Evolutionary conservation across 306 rosid species (phyloP).

Genomic region (Vigna reflexopilosa): DNA sequence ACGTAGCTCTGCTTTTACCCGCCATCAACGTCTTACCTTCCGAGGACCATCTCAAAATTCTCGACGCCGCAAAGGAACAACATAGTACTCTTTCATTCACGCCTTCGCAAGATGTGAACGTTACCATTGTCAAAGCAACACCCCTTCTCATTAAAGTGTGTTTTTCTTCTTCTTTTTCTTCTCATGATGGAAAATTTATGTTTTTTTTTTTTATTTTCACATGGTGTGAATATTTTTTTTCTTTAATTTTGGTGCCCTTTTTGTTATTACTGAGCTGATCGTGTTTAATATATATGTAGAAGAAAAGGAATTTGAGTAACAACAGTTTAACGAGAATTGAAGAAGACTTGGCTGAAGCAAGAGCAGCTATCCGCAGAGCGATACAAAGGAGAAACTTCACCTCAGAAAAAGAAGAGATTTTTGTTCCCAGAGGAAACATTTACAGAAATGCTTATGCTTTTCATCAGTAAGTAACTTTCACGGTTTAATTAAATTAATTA

Average conservation of each 20-base stretch:
- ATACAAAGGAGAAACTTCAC: slow-evolving; percentile 49
- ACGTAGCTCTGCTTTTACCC: neutral
- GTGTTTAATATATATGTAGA: neutral
- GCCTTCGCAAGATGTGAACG: neutral
- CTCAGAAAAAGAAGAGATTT: slow-evolving; percentile 48
- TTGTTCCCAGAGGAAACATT: slow-evolving; percentile 66
- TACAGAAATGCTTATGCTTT: slow-evolving; percentile 70
- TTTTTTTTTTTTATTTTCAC: too few species aligned
- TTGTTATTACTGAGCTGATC: neutral
- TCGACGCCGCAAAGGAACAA: neutral
- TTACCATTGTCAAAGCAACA: neutral
- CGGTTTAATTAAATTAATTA: neutral
- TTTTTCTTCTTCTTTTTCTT: neutral
- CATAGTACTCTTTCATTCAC: neutral
- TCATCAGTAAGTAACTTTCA: slow-evolving; percentile 63
- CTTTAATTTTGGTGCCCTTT: neutral
- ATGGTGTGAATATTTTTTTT: too few species aligned
- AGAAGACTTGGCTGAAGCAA: slow-evolving; percentile 61
- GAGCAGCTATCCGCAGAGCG: slow-evolving; percentile 58
- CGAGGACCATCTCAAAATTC: slow-evolving; percentile 6
- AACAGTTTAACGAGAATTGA: slow-evolving; percentile 50
- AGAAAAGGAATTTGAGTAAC: slow-evolving; percentile 14
- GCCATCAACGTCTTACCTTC: neutral
- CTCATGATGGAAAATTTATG: neutral
- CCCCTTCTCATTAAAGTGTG: slow-evolving; percentile 32